Evolutionary conservation across 169 alveolate species (phyloP).

Genomic region (Plasmodium berghei): DNA sequence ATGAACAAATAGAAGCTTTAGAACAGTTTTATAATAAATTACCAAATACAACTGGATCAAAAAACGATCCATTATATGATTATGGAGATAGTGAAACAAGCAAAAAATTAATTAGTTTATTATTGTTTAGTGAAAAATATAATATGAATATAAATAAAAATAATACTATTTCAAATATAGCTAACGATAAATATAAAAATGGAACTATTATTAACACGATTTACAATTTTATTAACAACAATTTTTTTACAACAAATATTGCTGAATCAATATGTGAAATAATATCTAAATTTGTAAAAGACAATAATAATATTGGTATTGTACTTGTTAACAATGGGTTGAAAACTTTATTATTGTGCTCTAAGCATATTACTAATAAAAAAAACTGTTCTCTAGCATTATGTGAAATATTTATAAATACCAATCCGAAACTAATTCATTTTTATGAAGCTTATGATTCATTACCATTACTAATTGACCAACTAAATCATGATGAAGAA

Average conservation of each 20-base stretch:
- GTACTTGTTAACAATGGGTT: slow-evolving; percentile 71
- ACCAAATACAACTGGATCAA: slow-evolving; percentile 32
- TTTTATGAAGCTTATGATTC: slow-evolving; percentile 77
- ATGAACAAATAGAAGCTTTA: slow-evolving; percentile 71
- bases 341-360: slow-evolving; percentile 40
- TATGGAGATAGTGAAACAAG: slow-evolving; percentile 74
- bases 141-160: slow-evolving; percentile 15
- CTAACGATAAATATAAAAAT: slow-evolving; percentile 28
- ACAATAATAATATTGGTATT: slow-evolving; percentile 45
- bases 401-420: slow-evolving; percentile 73
- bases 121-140: slow-evolving; percentile 54
- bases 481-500: slow-evolving; percentile 55
- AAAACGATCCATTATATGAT: slow-evolving; percentile 60
- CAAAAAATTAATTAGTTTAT: slow-evolving; percentile 28
- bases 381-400: slow-evolving; percentile 64
- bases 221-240: slow-evolving; percentile 67
- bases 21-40: slow-evolving; percentile 72
- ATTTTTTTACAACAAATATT: slow-evolving; percentile 65
- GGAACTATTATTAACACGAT: slow-evolving; percentile 65
- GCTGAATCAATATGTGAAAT: slow-evolving; percentile 70
- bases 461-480: slow-evolving; percentile 51
- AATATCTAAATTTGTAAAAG: slow-evolving; percentile 48
- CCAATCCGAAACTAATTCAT: slow-evolving; percentile 68
- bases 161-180: background rate
- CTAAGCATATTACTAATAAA: slow-evolving; percentile 61